Percentiles rank a stretch among this genome's conserved stretches.
Evolutionary conservation across 805 yeast species (phyloP).

Genomic region (Blastobotrys americana): DNA sequence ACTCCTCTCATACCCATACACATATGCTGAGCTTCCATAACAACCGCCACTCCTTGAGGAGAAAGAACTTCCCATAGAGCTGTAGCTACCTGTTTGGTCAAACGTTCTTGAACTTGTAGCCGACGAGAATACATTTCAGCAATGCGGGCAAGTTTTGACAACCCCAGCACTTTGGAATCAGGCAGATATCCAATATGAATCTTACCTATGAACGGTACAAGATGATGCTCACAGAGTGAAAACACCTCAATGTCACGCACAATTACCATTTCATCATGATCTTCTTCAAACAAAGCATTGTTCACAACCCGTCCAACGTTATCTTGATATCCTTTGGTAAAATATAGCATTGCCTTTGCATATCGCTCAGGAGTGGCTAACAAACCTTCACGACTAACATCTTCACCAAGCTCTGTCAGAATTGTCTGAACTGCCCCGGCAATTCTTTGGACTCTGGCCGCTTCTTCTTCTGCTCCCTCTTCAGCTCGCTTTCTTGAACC

Average conservation of each 20-base stretch:
- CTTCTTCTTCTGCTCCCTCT: slow-evolving; percentile 56
- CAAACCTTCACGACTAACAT: slow-evolving; percentile 78
- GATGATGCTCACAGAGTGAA: slow-evolving; percentile 93
- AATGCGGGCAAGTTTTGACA: slow-evolving; percentile 85
- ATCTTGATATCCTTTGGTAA: slow-evolving; percentile 95
- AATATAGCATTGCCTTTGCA: slow-evolving; percentile 91
- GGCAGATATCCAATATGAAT: slow-evolving; percentile 98
- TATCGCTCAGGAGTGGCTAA: slow-evolving; percentile 92
- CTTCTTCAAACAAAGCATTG: slow-evolving; percentile 94
- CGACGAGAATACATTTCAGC: slow-evolving; percentile 97
- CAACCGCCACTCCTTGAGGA: slow-evolving; percentile 97
- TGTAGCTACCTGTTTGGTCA: slow-evolving; percentile 96
- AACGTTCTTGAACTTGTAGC: slow-evolving; percentile 94
- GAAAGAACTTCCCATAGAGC: slow-evolving; percentile 83
- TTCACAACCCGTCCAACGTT: slow-evolving; percentile 87
- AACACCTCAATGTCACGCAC: slow-evolving; percentile 90
- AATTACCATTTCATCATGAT: slow-evolving; percentile 98
- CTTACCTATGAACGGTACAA: slow-evolving; percentile 95
- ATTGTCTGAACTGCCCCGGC: slow-evolving; percentile 73
- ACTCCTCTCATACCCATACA: slow-evolving; percentile 99
- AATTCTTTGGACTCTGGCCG: slow-evolving; percentile 63
- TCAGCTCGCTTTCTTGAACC: slow-evolving; percentile 79
- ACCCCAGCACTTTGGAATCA: slow-evolving; percentile 83
- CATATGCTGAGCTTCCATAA: slow-evolving; percentile 96
- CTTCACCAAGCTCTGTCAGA: slow-evolving; percentile 84